Evolutionary conservation across 495 filamentous ascomycete species (phyloP).

Genomic region (Peziza echinospora): DNA sequence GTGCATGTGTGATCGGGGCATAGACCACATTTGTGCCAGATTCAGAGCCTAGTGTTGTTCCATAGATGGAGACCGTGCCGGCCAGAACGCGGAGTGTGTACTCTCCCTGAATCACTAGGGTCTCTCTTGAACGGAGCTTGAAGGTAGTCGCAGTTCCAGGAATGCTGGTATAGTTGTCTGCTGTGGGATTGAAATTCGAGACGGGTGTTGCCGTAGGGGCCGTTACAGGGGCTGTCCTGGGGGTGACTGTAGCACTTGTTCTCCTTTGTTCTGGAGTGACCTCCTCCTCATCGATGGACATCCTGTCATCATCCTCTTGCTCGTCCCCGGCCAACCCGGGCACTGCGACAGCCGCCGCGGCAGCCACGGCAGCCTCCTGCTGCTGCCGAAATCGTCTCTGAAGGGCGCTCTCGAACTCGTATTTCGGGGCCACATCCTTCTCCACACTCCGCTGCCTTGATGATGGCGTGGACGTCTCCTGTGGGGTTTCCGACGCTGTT

Average conservation of each 20-base stretch:
- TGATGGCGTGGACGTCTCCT: slow-evolving; percentile 5
- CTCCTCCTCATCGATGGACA: slow-evolving; percentile 5
- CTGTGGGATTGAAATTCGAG: slow-evolving; percentile 18
- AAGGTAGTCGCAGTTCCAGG: slow-evolving; percentile 1
- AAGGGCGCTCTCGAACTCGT: too few relatives aligned
- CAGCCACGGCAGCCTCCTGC: background rate
- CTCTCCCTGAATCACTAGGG: slow-evolving; percentile 32
- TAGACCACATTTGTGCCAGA: slow-evolving; percentile 30
- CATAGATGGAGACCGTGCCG: slow-evolving; percentile 34
- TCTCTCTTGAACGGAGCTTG: slow-evolving; percentile 20
- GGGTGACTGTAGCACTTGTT: too few relatives aligned
- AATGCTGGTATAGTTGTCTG: slow-evolving; percentile 9
- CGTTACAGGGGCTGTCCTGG: background rate
- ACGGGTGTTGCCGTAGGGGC: slow-evolving; percentile 8
- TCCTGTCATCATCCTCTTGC: slow-evolving; percentile 4
- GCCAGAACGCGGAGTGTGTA: slow-evolving; percentile 37
- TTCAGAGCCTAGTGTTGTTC: slow-evolving; percentile 32
- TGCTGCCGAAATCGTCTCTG: too few relatives aligned
- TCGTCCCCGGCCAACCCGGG: slow-evolving; percentile 3
- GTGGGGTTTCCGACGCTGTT: slow-evolving; percentile 3
- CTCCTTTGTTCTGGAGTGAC: background rate
- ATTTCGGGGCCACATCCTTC: background rate
- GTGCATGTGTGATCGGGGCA: slow-evolving; percentile 40
- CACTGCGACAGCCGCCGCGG: background rate
- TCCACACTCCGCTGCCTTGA: background rate